phyloP scores from a whole-genome alignment of 495 filamentous ascomycete species.

The Trichocladium uniseriatum region DNA sequence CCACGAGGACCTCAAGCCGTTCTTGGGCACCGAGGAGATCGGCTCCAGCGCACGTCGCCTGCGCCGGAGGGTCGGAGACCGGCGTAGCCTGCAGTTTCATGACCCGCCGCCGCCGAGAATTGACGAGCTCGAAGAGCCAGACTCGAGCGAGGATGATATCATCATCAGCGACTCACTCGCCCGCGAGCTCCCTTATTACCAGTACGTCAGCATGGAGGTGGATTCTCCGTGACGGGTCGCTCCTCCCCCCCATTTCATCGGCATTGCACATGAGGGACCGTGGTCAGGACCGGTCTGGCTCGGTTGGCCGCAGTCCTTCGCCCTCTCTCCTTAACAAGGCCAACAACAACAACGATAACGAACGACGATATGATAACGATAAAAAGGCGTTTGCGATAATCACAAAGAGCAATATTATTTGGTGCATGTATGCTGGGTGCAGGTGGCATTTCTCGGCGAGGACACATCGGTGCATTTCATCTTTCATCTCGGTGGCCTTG shows the following conservation, averaged over 20 bases:
- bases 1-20: conserved; percentile 40
- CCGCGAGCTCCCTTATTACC: conserved; percentile 41
- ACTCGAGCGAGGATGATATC: conserved; percentile 40
- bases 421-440: conserved; percentile 3
- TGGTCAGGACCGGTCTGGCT: too few relatives aligned
- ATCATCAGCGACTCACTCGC: conserved; percentile 34
- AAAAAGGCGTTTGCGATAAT: neutral
- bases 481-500: too few relatives aligned
- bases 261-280: neutral
- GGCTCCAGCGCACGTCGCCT: conserved; percentile 39
- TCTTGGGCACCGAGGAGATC: conserved; percentile 32
- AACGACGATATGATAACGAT: conserved; percentile 6
- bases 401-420: neutral
- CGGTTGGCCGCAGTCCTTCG: neutral
- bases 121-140: conserved; percentile 43
- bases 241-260: neutral
- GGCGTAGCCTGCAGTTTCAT: conserved; percentile 41
- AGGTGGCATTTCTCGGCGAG: neutral
- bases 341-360: conserved; percentile 4
- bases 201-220: conserved; percentile 37
- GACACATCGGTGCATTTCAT: neutral
- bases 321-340: neutral
- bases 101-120: conserved; percentile 42
- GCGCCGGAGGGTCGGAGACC: conserved; percentile 38
- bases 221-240: conserved; percentile 34